Percentiles rank a stretch among this genome's conserved stretches.
These are phyloP conservation scores for Lachnellula occidentalis DNA, from an alignment of 2,329 filamentous ascomycete species.

Conservation along the genomic window DNA sequence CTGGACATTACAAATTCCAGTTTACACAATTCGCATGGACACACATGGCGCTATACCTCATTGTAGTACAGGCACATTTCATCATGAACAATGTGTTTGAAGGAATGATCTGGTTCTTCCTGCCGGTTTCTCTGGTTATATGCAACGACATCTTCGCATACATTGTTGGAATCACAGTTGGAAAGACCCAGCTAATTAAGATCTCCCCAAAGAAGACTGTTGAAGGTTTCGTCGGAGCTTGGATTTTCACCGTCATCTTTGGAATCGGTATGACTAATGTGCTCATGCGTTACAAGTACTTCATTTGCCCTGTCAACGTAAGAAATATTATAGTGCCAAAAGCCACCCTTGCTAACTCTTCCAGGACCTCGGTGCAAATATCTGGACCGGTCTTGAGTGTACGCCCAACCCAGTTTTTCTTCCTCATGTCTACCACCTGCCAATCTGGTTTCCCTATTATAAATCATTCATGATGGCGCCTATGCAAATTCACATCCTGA, in stretches of 20 bases:
- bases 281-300: conserved; percentile 89
- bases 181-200: conserved; percentile 94
- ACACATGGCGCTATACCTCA: conserved; percentile 97
- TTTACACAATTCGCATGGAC: conserved; percentile 99
- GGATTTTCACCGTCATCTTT: conserved; percentile 89
- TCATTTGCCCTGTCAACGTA: conserved; percentile 92
- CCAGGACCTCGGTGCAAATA: conserved; percentile 80
- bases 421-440: conserved; percentile 67
- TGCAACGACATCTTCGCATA: conserved; percentile 99
- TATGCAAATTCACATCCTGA: conserved; percentile 88
- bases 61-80: conserved; percentile 96
- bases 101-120: conserved; percentile 99
- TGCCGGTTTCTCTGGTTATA: conserved; percentile 90
- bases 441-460: conserved; percentile 65
- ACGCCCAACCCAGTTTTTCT: conserved; percentile 88
- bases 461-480: conserved; percentile 72
- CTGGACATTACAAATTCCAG: conserved; percentile 95
- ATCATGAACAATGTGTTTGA: conserved; percentile 99
- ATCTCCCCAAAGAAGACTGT: conserved; percentile 98
- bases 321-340: conserved; percentile 24
- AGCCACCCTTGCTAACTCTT: conserved; percentile 14
- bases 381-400: conserved; percentile 86
- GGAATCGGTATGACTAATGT: conserved; percentile 77
- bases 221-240: conserved; percentile 93
- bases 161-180: conserved; percentile 94